Conservation (phyloP, 345 rosid genomes). For the Arabis hirsuta region DNA sequence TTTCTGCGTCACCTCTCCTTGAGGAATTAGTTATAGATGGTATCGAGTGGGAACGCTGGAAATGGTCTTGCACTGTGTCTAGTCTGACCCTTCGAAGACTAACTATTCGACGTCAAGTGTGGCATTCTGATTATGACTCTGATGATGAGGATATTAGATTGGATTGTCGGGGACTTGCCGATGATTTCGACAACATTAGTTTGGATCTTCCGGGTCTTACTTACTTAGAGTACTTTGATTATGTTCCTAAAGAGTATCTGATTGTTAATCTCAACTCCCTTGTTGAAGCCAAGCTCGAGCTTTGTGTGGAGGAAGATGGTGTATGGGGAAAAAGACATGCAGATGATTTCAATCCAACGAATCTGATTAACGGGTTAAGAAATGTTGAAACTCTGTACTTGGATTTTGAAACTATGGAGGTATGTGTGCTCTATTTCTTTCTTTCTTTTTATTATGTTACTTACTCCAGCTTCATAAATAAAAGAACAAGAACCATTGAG, state of each 20-base stretch:
- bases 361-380: not conserved
- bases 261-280: slow-evolving; percentile 4
- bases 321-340: no score
- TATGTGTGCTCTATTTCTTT: not conserved
- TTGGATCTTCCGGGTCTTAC: not conserved
- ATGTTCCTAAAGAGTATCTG: not conserved
- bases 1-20: slow-evolving; percentile 3
- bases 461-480: no score
- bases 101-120: not conserved
- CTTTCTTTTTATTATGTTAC: not conserved
- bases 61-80: not conserved
- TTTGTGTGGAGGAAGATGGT: no score
- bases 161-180: not conserved
- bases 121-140: not conserved
- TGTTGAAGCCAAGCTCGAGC: slow-evolving; percentile 4
- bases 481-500: no score
- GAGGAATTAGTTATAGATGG: slow-evolving; percentile 1
- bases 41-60: not conserved
- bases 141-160: not conserved
- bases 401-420: not conserved
- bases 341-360: not conserved
- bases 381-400: not conserved
- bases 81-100: not conserved
- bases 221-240: not conserved
- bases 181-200: not conserved